phyloP scores from a whole-genome alignment of 2,329 filamentous ascomycete species.

The Paraphaeosphaeria sporulosa region DNA sequence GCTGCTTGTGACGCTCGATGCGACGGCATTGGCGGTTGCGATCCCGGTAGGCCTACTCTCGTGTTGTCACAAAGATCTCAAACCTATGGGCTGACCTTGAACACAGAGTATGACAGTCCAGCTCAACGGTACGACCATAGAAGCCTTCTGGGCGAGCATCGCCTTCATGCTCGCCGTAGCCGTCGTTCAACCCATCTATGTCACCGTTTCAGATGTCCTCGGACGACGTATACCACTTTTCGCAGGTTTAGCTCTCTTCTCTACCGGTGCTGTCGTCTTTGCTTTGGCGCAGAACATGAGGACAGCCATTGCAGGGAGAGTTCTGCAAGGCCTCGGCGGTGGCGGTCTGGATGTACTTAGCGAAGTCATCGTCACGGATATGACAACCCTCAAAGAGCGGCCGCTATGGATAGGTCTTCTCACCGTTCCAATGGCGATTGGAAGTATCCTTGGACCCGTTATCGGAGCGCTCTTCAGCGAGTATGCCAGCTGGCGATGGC shows the following conservation, averaged over 20 bases:
- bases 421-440: slow-evolving; percentile 60
- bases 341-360: slow-evolving; percentile 59
- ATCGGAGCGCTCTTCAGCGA: slow-evolving; percentile 57
- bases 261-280: slow-evolving; percentile 56
- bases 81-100: neutral
- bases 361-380: slow-evolving; percentile 59
- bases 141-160: slow-evolving; percentile 69
- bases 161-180: slow-evolving; percentile 30
- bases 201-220: slow-evolving; percentile 34
- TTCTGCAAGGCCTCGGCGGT: slow-evolving; percentile 60
- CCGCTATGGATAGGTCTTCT: slow-evolving; percentile 58
- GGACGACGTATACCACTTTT: slow-evolving; percentile 34
- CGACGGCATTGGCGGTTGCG: slow-evolving; percentile 19
- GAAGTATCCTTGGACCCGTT: slow-evolving; percentile 57
- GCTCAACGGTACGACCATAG: slow-evolving; percentile 20
- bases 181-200: slow-evolving; percentile 40
- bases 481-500: slow-evolving; percentile 56
- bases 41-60: slow-evolving; percentile 17
- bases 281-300: slow-evolving; percentile 55
- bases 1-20: slow-evolving; percentile 21
- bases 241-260: slow-evolving; percentile 50
- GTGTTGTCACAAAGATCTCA: neutral
- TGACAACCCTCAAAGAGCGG: slow-evolving; percentile 59
- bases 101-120: neutral
- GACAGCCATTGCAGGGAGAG: slow-evolving; percentile 59